Percentiles rank a stretch among this genome's conserved stretches.
Conservation (phyloP, 148 eudicot species). For the Chenopodium formosanum region DNA sequence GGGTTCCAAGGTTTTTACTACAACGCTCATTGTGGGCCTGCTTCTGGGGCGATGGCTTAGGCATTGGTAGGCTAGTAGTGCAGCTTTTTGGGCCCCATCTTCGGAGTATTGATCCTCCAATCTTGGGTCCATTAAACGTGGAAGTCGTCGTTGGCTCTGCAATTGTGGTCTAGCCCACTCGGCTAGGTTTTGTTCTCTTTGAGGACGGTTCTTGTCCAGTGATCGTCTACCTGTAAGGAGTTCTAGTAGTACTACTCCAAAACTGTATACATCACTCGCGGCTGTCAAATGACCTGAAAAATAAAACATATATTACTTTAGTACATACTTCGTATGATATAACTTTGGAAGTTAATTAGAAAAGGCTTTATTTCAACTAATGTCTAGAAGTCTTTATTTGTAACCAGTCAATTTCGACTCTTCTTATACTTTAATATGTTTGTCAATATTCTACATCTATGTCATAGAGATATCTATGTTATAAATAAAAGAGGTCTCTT, state of each 20-base stretch:
- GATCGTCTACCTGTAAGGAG: conserved; percentile 74
- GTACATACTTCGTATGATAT: background rate
- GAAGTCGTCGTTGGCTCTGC: conserved; percentile 54
- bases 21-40: conserved; percentile 63
- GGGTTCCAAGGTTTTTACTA: conserved; percentile 64
- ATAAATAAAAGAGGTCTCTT: too few relatives aligned
- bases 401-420: too few relatives aligned
- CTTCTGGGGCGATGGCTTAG: conserved; percentile 70
- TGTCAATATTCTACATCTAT: background rate
- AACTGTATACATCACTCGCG: conserved; percentile 93
- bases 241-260: conserved; percentile 82
- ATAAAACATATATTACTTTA: background rate
- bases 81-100: conserved; percentile 68
- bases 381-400: too few relatives aligned
- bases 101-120: conserved; percentile 79
- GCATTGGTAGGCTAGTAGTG: conserved; percentile 76
- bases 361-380: too few relatives aligned
- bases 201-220: conserved; percentile 65
- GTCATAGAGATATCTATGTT: background rate
- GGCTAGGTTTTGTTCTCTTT: conserved; percentile 66
- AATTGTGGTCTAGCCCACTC: conserved; percentile 84
- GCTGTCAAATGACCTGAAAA: conserved; percentile 82
- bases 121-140: conserved; percentile 72
- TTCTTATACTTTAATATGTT: too few relatives aligned
- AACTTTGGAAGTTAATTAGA: too few relatives aligned